Conservation (phyloP, 495 filamentous ascomycete species). For the Glonium stellatum region DNA sequence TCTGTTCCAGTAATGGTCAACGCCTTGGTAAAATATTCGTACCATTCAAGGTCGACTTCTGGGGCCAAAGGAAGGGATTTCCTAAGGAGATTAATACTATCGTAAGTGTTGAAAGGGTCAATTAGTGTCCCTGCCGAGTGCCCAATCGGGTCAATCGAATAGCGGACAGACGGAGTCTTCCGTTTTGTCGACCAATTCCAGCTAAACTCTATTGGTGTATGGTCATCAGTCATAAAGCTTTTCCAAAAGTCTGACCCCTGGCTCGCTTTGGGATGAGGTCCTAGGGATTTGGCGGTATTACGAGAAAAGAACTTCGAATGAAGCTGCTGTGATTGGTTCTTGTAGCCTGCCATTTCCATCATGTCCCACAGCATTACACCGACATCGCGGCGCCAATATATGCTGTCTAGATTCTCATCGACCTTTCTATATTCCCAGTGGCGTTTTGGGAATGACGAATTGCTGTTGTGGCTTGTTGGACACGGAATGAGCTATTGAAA, state of each 20-base stretch:
- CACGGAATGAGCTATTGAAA: too few species aligned
- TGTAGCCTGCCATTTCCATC: constrained; percentile 1
- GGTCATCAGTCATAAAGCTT: constrained; percentile 40
- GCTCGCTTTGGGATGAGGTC: not conserved
- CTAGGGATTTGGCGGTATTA: not conserved
- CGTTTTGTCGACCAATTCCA: constrained; percentile 31
- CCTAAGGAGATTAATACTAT: constrained; percentile 12
- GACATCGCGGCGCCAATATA: not conserved
- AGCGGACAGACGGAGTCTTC: constrained; percentile 29
- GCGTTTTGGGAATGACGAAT: not conserved
- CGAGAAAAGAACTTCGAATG: not conserved
- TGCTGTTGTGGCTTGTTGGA: too few species aligned
- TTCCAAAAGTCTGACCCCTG: constrained; percentile 22
- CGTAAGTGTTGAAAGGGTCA: constrained; percentile 24
- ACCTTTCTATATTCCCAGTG: not conserved
- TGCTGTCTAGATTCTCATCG: not conserved
- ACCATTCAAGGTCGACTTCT: constrained; percentile 19
- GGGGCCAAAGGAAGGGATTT: constrained; percentile 10
- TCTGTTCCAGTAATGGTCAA: constrained; percentile 4
- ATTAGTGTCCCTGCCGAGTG: constrained; percentile 20
- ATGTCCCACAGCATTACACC: constrained; percentile 5
- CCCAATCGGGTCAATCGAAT: constrained; percentile 34
- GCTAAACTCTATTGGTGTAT: constrained; percentile 37
- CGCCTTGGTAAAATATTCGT: constrained; percentile 26
- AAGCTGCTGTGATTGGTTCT: not conserved